Base-by-base conservation (phyloP, 1,284 basidiomycete species). In the Sphagnurus paluster region DNA sequence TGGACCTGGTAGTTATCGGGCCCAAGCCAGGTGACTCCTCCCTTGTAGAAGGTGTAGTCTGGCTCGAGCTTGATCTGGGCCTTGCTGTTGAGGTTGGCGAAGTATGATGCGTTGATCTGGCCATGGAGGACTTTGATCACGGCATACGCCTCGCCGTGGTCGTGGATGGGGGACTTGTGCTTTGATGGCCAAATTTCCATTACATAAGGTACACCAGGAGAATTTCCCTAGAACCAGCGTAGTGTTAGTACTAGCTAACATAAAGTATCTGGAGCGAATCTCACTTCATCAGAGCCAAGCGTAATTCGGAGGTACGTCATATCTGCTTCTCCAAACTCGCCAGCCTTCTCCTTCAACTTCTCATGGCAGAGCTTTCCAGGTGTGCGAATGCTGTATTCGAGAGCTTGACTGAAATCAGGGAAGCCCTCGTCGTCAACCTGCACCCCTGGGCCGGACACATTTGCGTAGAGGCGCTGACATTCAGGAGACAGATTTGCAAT, bases 101-200 rank as follows among this genome's bases (percentile, higher is more conserved):
- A 57, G 36, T 51, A 57, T 6, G 43, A 50, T 13, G 51, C 51
- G n/a, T 44, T 40, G 35, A 57, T 57, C 29, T 50, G 41, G 17
- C 56, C 56, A 35, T 57, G 54, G 13, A 57, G 51, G 14, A 57
- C 56, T 42, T 56, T 59, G 49, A 59, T 59, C 26, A 59, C 49
- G 9, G 57, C 57, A 36, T 52, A 54, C 2, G 57, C 49, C 6
- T 57, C 41, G 35, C 50, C 54, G 36, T 57, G 56, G 35, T 59
- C 51, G 38, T 59, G 57, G 21, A 59, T 50, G 5, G 56, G 57
- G 11, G 52, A 56, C 23, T 35, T 47, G 34, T 59, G 56, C 42
- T 43, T 45, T 9, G 54, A 47, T n/a, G 57, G 57, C 57, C 57
- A 59, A 25, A 59, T 59, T 37, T 59, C 57, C 11, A 59, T 23